Evolutionary conservation across 768 basidiomycete species (phyloP).

Genomic region (Pleurotus pulmonarius): DNA sequence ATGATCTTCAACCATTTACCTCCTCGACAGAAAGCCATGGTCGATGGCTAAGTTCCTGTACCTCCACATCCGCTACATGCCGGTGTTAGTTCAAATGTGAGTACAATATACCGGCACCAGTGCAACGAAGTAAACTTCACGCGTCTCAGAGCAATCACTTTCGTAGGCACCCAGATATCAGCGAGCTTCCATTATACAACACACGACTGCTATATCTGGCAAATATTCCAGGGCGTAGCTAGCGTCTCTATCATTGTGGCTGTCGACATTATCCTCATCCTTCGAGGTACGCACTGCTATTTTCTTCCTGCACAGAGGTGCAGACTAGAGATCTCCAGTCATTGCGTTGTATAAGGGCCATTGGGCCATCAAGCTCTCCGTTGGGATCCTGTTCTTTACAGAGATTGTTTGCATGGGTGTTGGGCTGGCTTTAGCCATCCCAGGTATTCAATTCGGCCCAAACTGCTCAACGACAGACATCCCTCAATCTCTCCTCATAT

Average conservation of each 20-base stretch:
- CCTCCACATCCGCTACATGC: slow-evolving; percentile 34
- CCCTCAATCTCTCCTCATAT: neutral
- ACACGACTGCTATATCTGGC: slow-evolving; percentile 41
- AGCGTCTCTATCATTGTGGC: slow-evolving; percentile 22
- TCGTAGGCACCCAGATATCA: slow-evolving; percentile 31
- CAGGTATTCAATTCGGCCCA: slow-evolving; percentile 27
- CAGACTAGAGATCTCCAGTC: slow-evolving; percentile 16
- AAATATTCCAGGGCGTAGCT: slow-evolving; percentile 35
- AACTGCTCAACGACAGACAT: slow-evolving; percentile 17
- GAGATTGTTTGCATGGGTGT: slow-evolving; percentile 28
- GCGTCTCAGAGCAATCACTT: slow-evolving; percentile 24
- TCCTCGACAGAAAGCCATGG: slow-evolving; percentile 18
- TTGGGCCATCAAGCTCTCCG: slow-evolving; percentile 19
- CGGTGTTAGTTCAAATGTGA: slow-evolving; percentile 32
- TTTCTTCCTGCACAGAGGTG: neutral
- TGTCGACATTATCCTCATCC: slow-evolving; percentile 36
- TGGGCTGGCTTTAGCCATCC: slow-evolving; percentile 24
- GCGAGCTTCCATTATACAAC: slow-evolving; percentile 31
- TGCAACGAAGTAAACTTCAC: neutral
- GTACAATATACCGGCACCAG: neutral
- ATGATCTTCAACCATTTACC: neutral
- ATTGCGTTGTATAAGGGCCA: slow-evolving; percentile 38
- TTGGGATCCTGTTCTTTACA: slow-evolving; percentile 20
- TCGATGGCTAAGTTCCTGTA: slow-evolving; percentile 31
- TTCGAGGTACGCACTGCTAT: slow-evolving; percentile 26